These are phyloP conservation scores for Chrysophaeum taylorii DNA, from an alignment of 352 stramenopile genomes.

Conservation along the genomic window DNA sequence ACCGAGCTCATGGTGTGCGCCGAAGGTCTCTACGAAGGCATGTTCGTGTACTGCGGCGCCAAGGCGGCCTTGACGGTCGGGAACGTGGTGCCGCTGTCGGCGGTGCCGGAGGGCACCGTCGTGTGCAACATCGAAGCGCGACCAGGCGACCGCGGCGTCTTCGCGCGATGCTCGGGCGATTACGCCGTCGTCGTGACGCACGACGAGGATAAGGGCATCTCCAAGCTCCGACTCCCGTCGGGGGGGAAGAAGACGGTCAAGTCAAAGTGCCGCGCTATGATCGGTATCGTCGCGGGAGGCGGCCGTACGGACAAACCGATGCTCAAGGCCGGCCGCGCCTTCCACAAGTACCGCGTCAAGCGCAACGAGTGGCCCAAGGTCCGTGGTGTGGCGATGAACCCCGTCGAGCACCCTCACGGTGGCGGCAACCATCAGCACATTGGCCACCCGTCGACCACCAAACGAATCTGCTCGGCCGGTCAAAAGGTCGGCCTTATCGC, in stretches of 20 bases:
- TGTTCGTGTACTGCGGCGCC: constrained; percentile 96
- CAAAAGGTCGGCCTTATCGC: constrained; percentile 98
- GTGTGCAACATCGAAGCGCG: constrained; percentile 95
- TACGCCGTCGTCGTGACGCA: constrained; percentile 97
- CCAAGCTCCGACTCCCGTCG: constrained; percentile 79
- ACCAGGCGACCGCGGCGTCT: constrained; percentile 83
- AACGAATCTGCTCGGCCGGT: constrained; percentile 80
- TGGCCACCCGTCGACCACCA: constrained; percentile 94
- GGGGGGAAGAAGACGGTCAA: constrained; percentile 92
- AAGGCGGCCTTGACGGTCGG: constrained; percentile 86
- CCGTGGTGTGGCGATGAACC: constrained; percentile 99
- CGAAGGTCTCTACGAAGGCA: constrained; percentile 96
- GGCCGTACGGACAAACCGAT: constrained; percentile 97
- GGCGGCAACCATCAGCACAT: constrained; percentile 99
- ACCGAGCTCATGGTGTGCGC: constrained; percentile 86
- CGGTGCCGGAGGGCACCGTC: constrained; percentile 95
- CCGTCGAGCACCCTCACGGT: constrained; percentile 97
- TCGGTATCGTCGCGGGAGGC: constrained; percentile 92
- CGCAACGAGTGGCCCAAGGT: constrained; percentile 97
- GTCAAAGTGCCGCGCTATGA: constrained; percentile 82
- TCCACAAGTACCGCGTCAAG: constrained; percentile 98
- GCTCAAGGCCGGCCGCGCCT: constrained; percentile 90
- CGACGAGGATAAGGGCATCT: constrained; percentile 93
- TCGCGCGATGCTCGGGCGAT: constrained; percentile 88
- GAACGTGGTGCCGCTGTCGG: constrained; percentile 89